phyloP scores from a whole-genome alignment of 306 rosid species.

The Purshia tridentata region DNA sequence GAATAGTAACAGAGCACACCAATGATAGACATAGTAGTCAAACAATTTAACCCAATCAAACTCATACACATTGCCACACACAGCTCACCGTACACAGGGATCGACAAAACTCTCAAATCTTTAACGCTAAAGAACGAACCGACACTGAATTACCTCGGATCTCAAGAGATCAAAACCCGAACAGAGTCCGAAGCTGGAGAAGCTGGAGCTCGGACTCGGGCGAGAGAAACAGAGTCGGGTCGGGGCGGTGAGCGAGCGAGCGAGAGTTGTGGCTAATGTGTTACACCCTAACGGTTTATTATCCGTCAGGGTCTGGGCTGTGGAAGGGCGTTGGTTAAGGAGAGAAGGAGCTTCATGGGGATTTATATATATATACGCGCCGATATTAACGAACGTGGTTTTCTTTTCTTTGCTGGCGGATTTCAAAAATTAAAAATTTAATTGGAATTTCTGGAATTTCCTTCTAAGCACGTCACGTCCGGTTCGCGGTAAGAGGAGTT shows the following conservation, averaged over 20 bases:
- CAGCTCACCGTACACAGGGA: slow-evolving; percentile 6
- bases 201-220: slow-evolving; percentile 32
- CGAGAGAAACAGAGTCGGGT: slow-evolving; percentile 33
- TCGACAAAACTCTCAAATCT: neutral
- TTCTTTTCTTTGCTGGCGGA: neutral
- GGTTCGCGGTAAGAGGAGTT: slow-evolving; percentile 6
- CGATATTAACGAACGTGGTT: slow-evolving; percentile 15
- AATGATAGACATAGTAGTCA: neutral
- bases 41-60: neutral
- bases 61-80: neutral
- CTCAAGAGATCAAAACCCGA: slow-evolving; percentile 25
- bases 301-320: slow-evolving; percentile 30
- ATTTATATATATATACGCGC: slow-evolving; percentile 29
- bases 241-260: slow-evolving; percentile 2
- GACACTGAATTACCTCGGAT: slow-evolving; percentile 27
- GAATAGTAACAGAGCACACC: neutral
- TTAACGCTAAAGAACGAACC: neutral
- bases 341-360: neutral
- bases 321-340: slow-evolving; percentile 31
- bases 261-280: slow-evolving; percentile 27
- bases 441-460: neutral
- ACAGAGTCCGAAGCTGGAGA: slow-evolving; percentile 18
- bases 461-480: slow-evolving; percentile 13
- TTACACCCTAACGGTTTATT: slow-evolving; percentile 30
- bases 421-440: neutral